Evolutionary conservation across 768 basidiomycete species (phyloP), one percentile per base, ranked within the genome.

Genomic region (Tylopilus intermedius): DNA sequence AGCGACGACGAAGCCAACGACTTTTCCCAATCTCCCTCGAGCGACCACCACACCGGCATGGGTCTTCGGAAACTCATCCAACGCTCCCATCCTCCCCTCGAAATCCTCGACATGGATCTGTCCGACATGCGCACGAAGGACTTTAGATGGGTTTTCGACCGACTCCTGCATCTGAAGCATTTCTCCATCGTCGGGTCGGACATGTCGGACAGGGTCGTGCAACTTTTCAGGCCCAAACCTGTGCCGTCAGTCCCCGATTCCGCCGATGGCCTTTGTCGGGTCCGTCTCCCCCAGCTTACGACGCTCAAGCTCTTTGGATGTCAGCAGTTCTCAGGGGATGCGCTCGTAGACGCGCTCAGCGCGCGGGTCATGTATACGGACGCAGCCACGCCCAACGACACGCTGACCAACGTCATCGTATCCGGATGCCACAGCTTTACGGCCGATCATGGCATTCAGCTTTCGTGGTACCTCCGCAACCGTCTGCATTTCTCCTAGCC

Each of bases 41-140:
- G 84, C 49, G 88, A 90, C 65, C 83, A 78, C 45, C 84, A 84
- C 21, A 90, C 85, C 2, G 88, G 88, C 21, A 86, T 89, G 86
- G 88, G 88, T 10, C 69, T 90, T 21, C 82, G 88, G 27, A 76
- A 71, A 42, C 77, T 90, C 50, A 75, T 89, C 30, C 62, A 69
- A 8, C 79, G 84, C 9, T 83, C 77, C 51, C 71, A 71, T 45
- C 88, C 88, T 2, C 84, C 84, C 13, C 70, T 90, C 38, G 74
- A 75, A 45, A 67, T 81, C 30, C 77, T 90, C 22, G 79, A 84
- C 62, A 90, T 90, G 88, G 83, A 90, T 60, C 86, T 83, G 59
- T 83, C 84, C 49, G 88, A 90, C 69, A 83, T 88, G 81, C 83
- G 87, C 42, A 90, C 87, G 30, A 90, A 88, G 69, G 88, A 90